These are phyloP conservation scores for Coniochaeta pulveracea DNA, from an alignment of 2,329 filamentous ascomycete species.

Conservation along the genomic window DNA sequence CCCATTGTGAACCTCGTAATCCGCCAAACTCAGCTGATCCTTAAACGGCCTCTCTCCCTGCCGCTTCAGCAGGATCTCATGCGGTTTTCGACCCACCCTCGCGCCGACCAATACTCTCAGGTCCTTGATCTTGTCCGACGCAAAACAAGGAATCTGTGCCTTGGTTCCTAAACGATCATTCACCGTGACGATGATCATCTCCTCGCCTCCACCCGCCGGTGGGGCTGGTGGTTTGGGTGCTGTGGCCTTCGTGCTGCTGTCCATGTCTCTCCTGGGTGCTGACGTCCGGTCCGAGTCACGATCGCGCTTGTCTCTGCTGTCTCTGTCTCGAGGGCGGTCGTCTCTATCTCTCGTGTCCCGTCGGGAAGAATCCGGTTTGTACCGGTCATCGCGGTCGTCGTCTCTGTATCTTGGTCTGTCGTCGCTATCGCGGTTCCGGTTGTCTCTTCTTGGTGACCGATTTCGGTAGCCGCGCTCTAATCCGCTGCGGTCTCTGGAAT, in stretches of 20 bases:
- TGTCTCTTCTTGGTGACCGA: constrained; percentile 14
- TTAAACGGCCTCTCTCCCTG: constrained; percentile 93
- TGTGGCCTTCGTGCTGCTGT: constrained; percentile 21
- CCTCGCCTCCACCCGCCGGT: constrained; percentile 37
- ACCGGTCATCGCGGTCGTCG: constrained; percentile 33
- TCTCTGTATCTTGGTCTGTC: constrained; percentile 10
- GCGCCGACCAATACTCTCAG: constrained; percentile 90
- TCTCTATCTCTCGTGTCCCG: constrained; percentile 26
- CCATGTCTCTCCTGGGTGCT: constrained; percentile 30
- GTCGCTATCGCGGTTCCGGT: constrained; percentile 16
- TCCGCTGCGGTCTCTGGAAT: constrained; percentile 9
- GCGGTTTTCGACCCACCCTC: constrained; percentile 75
- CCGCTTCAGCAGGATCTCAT: constrained; percentile 84
- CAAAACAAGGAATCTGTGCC: constrained; percentile 79
- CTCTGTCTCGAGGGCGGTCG: constrained; percentile 8
- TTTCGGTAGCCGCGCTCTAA: constrained; percentile 17
- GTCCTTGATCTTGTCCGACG: constrained; percentile 70
- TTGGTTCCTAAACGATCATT: constrained; percentile 97
- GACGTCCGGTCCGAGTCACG: constrained; percentile 12
- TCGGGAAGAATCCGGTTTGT: constrained; percentile 20
- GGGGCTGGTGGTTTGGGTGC: constrained; percentile 17
- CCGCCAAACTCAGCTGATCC: constrained; percentile 74
- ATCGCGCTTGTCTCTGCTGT: constrained; percentile 21
- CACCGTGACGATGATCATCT: constrained; percentile 89
- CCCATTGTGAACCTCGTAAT: constrained; percentile 90